Base-by-base conservation (phyloP, 2,329 filamentous ascomycete species). In the Fusarium tjaetaba region DNA sequence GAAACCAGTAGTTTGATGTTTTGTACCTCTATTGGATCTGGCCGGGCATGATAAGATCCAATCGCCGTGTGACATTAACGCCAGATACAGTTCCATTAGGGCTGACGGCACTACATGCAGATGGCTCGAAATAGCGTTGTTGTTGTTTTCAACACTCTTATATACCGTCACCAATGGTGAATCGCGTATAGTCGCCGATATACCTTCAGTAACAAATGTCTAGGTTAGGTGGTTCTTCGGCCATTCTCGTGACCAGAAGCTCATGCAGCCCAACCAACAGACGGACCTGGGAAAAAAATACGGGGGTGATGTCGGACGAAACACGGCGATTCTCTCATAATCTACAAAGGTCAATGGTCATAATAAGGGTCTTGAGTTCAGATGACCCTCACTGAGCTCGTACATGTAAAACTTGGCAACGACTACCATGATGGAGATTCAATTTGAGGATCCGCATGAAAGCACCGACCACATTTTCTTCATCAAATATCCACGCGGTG, bases 111-210 rank as follows among this genome's bases (percentile, higher is more conserved):
- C 34, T 22, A 43, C 24, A 39, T 39, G 28, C n/a, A 32, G 38
- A 45, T 20, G 46, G 28, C 38, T 43, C 26, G 24, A 45, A 38
- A 38, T 61, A 68, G 53, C 14, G 5, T 36, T 28, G 45, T 48
- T 48, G 32, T 56, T 46, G 48, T 62, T 53, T 61, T 61, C 32
- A 30, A n/a, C 15, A 61, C 16, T 46, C 28, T 51, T 30, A 49
- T 45, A 14, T 39, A 43, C 11, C 14, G 4, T 57, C 57, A 41
- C 72, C 76, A 77, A 78, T 77, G 16, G 61, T 52, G 28, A 51
- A 51, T 18, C 26, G 32, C 34, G 18, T 49, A 51, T 72, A 77
- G 63, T 77, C 75, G 74, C 75, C 64, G 26, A 18, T 58, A 60
- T 30, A 43, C 30, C 38, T 61, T 70, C 53, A 41, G 28, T 38